A percentile compares a stretch with the other conserved stretches of the same genome.
These are phyloP conservation scores for Aspergillus sp. DNA, from an alignment of 2,329 filamentous ascomycete species.

Conservation along the genomic window DNA sequence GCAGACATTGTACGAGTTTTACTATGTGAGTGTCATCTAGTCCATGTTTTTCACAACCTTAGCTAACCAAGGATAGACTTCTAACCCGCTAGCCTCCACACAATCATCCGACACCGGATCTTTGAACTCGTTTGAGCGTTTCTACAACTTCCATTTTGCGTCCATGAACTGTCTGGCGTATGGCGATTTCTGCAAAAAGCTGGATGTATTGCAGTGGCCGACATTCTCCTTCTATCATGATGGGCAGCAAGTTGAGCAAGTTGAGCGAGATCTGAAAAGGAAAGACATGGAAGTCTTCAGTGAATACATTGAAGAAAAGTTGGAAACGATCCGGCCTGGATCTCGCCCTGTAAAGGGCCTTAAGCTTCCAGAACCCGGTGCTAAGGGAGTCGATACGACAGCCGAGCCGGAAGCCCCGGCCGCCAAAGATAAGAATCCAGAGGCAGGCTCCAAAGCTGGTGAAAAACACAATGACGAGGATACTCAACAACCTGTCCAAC, in stretches of 20 bases:
- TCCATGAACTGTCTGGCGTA: conserved; percentile 82
- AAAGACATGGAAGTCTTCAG: conserved; percentile 68
- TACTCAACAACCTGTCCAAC: conserved; percentile 1
- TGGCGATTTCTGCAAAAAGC: conserved; percentile 71
- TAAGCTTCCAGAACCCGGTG: conserved; percentile 71
- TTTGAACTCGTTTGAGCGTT: conserved; percentile 70
- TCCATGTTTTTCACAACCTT: background rate
- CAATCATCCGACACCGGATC: conserved; percentile 52
- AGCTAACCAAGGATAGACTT: conserved; percentile 59
- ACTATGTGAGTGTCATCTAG: conserved; percentile 51
- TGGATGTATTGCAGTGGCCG: conserved; percentile 70
- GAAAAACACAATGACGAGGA: conserved; percentile 42
- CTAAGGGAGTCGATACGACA: conserved; percentile 48
- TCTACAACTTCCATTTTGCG: conserved; percentile 87
- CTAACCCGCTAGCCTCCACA: conserved; percentile 62
- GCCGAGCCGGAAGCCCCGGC: conserved; percentile 37
- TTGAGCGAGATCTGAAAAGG: conserved; percentile 54
- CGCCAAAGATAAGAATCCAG: conserved; percentile 45
- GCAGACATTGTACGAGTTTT: conserved; percentile 94
- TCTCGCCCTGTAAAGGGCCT: conserved; percentile 68
- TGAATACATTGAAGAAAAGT: conserved; percentile 68
- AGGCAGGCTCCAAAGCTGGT: conserved; percentile 38
- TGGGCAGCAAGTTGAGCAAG: conserved; percentile 64
- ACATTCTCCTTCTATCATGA: conserved; percentile 78
- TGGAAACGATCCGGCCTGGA: conserved; percentile 78